A percentile compares a stretch with the other conserved stretches of the same genome.
phyloP scores from a whole-genome alignment of 1,284 basidiomycete genomes.

The Boletus semigastroideus region DNA sequence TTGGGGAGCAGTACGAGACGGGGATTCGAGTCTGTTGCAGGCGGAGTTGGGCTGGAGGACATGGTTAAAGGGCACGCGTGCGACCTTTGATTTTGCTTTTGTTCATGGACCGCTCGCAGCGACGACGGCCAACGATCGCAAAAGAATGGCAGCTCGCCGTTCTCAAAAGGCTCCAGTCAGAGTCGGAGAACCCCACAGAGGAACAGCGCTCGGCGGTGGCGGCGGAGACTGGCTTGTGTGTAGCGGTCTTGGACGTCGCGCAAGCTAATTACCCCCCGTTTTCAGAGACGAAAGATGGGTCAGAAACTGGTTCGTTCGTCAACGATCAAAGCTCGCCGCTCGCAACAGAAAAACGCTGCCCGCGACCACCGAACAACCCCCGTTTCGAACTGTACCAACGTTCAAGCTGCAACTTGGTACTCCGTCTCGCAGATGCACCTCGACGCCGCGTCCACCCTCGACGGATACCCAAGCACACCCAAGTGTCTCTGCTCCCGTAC shows the following conservation, averaged over 20 bases:
- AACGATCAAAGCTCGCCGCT: constrained; percentile 23
- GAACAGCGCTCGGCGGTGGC: constrained; percentile 23
- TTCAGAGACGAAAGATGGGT: constrained; percentile 30
- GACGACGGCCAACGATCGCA: constrained; percentile 20
- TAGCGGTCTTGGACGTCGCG: constrained; percentile 7
- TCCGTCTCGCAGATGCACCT: background rate
- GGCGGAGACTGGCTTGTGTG: constrained; percentile 33
- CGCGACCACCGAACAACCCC: background rate
- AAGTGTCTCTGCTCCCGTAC: constrained; percentile 3
- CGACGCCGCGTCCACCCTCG: constrained; percentile 4
- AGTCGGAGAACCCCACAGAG: constrained; percentile 23
- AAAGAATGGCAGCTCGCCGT: constrained; percentile 33
- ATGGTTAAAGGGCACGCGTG: constrained; percentile 19
- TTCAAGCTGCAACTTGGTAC: constrained; percentile 16
- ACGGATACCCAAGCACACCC: constrained; percentile 1
- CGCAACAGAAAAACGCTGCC: constrained; percentile 10
- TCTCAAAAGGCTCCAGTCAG: constrained; percentile 26
- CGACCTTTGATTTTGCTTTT: constrained; percentile 19
- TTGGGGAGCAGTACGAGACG: constrained; percentile 64
- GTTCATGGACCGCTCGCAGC: background rate
- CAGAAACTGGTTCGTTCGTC: constrained; percentile 32
- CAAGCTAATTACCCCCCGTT: constrained; percentile 7
- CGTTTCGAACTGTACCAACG: constrained; percentile 1
- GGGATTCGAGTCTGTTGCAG: constrained; percentile 36
- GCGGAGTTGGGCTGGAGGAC: constrained; percentile 9